Percentiles rank a stretch among this genome's conserved stretches.
These are phyloP conservation scores for Pseudocercospora crystallina DNA, from an alignment of 2,329 filamentous ascomycete genomes.

Conservation along the genomic window DNA sequence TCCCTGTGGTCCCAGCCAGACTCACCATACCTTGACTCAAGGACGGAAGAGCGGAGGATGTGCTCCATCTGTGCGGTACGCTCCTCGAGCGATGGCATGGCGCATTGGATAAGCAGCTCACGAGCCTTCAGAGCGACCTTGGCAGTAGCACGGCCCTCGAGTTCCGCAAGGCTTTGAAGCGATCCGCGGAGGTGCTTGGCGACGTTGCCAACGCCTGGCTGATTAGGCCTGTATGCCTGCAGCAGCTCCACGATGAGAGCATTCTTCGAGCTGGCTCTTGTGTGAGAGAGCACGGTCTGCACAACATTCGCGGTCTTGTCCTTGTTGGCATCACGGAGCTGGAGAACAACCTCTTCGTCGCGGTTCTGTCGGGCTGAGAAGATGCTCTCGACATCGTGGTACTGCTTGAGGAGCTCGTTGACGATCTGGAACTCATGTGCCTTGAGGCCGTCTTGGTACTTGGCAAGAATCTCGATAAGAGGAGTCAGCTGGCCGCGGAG, in stretches of 20 bases:
- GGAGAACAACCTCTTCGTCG: slow-evolving; percentile 90
- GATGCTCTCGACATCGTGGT: slow-evolving; percentile 78
- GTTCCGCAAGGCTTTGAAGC: slow-evolving; percentile 82
- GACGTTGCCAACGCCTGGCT: slow-evolving; percentile 83
- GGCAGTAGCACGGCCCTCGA: slow-evolving; percentile 80
- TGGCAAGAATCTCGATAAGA: slow-evolving; percentile 72
- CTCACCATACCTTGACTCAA: slow-evolving; percentile 97
- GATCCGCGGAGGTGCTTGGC: slow-evolving; percentile 81
- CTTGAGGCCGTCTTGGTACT: slow-evolving; percentile 86
- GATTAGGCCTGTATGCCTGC: slow-evolving; percentile 93
- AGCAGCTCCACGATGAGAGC: slow-evolving; percentile 87
- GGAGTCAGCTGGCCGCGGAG: slow-evolving; percentile 73
- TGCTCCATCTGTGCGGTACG: slow-evolving; percentile 96
- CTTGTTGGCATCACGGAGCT: slow-evolving; percentile 93
- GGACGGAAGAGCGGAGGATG: slow-evolving; percentile 90
- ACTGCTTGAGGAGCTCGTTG: slow-evolving; percentile 73
- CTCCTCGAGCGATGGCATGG: slow-evolving; percentile 93
- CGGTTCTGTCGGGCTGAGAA: slow-evolving; percentile 83
- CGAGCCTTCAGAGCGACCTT: slow-evolving; percentile 97
- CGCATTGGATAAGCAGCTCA: slow-evolving; percentile 95
- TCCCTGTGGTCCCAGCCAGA: slow-evolving; percentile 95
- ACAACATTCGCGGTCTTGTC: slow-evolving; percentile 84
- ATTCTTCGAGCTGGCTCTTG: slow-evolving; percentile 89
- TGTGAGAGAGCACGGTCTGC: slow-evolving; percentile 88
- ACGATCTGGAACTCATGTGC: slow-evolving; percentile 84